Evolutionary conservation across 2,329 filamentous ascomycete genomes (phyloP).

Genomic region (Colletotrichum nymphaeae): DNA sequence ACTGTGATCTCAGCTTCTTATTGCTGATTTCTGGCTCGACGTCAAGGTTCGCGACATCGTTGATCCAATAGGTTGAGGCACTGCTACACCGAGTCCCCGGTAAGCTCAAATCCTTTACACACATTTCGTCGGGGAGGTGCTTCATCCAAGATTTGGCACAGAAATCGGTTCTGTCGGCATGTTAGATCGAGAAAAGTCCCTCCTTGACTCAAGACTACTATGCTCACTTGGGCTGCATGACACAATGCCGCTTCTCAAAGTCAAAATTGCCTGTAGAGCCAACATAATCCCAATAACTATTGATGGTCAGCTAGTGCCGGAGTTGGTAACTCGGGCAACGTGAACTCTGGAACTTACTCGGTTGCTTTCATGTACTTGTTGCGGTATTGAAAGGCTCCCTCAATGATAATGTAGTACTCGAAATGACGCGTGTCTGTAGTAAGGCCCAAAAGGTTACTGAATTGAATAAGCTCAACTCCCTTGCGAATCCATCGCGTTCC

Average conservation of each 20-base stretch:
- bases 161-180: neutral
- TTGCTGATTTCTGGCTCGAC: neutral
- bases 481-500: slow-evolving; percentile 2
- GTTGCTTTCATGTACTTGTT: neutral
- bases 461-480: neutral
- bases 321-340: neutral
- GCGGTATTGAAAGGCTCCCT: neutral
- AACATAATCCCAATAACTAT: neutral
- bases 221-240: neutral
- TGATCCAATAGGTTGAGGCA: neutral
- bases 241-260: neutral
- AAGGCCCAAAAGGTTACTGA: neutral
- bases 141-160: slow-evolving; percentile 14
- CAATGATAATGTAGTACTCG: neutral
- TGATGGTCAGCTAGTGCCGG: neutral
- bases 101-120: slow-evolving; percentile 1
- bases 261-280: neutral
- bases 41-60: neutral
- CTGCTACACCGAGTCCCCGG: slow-evolving; percentile 16
- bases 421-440: neutral
- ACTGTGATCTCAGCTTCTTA: neutral
- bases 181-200: neutral
- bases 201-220: neutral
- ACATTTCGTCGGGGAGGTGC: neutral
- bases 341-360: neutral